A percentile compares a stretch with the other conserved stretches of the same genome.
phyloP scores from a whole-genome alignment of 2,329 filamentous ascomycete genomes.

The Pyrenophora teres region DNA sequence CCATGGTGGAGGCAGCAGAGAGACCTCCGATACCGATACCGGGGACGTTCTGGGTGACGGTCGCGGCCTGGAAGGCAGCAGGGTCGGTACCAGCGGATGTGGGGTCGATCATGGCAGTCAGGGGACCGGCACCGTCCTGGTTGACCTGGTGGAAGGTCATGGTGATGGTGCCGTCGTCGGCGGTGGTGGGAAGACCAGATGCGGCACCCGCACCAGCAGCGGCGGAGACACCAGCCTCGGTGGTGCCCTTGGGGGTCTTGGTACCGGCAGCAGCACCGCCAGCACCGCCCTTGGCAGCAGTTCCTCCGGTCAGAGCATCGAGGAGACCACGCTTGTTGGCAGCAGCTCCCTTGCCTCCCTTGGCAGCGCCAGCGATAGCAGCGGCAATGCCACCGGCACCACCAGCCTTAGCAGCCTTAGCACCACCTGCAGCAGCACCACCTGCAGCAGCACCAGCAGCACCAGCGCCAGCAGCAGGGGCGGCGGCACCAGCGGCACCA shows the following conservation, averaged over 20 bases:
- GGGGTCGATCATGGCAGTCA: constrained; percentile 64
- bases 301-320: constrained; percentile 29
- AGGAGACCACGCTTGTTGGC: constrained; percentile 31
- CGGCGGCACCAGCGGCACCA: constrained; percentile 33
- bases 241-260: constrained; percentile 54
- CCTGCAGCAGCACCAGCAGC: constrained; percentile 13
- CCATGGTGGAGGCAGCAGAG: constrained; percentile 63
- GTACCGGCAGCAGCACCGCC: constrained; percentile 44
- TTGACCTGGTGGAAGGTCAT: constrained; percentile 73
- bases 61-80: constrained; percentile 63
- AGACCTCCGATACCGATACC: constrained; percentile 62
- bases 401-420: constrained; percentile 7
- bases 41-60: constrained; percentile 65
- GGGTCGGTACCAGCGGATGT: constrained; percentile 67
- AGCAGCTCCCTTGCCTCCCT: constrained; percentile 3
- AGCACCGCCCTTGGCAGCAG: constrained; percentile 5
- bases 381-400: constrained; percentile 9
- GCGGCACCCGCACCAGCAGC: constrained; percentile 60
- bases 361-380: constrained; percentile 1
- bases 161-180: constrained; percentile 64
- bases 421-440: neutral
- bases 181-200: constrained; percentile 63
- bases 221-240: constrained; percentile 60
- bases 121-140: constrained; percentile 70
- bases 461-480: constrained; percentile 59